These are phyloP conservation scores for Echinosophora koreensis DNA, from an alignment of 306 rosid species.

Conservation along the genomic window DNA sequence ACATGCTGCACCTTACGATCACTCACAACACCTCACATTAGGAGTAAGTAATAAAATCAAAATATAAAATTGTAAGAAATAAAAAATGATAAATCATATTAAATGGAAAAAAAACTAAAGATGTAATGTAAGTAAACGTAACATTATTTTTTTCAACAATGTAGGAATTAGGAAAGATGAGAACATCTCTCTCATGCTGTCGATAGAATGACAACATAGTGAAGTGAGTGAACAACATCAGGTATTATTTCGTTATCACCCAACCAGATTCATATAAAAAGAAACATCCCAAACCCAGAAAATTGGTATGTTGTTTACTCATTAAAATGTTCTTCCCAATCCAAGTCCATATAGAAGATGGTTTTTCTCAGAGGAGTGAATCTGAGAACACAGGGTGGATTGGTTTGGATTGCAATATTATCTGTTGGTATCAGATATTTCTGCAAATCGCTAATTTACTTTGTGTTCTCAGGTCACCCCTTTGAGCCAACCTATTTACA, in stretches of 20 bases:
- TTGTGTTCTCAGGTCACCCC: constrained; percentile 66
- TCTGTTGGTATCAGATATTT: neutral
- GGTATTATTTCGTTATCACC: neutral
- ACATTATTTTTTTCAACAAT: neutral
- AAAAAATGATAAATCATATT: no score
- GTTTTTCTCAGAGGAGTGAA: constrained; percentile 55
- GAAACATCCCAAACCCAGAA: neutral
- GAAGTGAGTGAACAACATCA: neutral
- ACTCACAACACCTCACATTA: neutral
- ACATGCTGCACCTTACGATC: neutral
- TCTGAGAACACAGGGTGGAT: constrained; percentile 48
- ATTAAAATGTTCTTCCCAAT: neutral
- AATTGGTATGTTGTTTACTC: neutral
- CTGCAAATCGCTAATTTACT: constrained; percentile 19
- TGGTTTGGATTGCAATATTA: constrained; percentile 1
- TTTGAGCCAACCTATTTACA: constrained; percentile 43
- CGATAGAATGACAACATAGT: constrained; percentile 49
- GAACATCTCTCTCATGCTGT: constrained; percentile 32
- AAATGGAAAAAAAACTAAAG: neutral
- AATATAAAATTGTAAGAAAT: no score
- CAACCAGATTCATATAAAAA: constrained; percentile 21
- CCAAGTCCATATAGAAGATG: constrained; percentile 6
- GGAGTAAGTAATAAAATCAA: no score
- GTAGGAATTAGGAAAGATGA: constrained; percentile 37
- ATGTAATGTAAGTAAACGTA: neutral